A percentile compares a stretch with the other conserved stretches of the same genome.
Conservation (phyloP, 441 rosid species). For the Euphorbia schlechtendalii region DNA sequence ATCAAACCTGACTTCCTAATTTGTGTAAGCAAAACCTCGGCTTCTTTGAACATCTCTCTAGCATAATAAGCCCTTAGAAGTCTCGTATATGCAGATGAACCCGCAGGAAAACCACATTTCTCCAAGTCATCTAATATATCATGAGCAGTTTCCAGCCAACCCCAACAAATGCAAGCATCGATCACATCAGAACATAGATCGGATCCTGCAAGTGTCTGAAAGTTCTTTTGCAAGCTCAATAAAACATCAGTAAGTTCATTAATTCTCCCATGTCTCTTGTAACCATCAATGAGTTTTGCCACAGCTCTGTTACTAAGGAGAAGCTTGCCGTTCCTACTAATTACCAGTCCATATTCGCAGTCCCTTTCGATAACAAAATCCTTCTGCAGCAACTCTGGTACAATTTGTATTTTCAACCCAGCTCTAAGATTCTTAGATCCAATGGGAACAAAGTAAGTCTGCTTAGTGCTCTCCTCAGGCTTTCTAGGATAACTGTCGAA, state of each 20-base stretch:
- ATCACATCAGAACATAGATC: conserved; percentile 44
- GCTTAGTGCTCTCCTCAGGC: conserved; percentile 21
- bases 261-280: conserved; percentile 43
- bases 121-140: conserved; percentile 80
- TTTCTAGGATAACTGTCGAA: conserved; percentile 21
- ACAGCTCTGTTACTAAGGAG: conserved; percentile 40
- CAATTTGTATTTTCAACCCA: conserved; percentile 51
- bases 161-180: conserved; percentile 47
- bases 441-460: conserved; percentile 45
- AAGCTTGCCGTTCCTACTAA: conserved; percentile 43
- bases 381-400: conserved; percentile 44
- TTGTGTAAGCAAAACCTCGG: conserved; percentile 44
- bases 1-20: conserved; percentile 46
- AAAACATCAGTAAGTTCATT: conserved; percentile 49
- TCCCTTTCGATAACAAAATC: conserved; percentile 34
- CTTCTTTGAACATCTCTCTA: conserved; percentile 51
- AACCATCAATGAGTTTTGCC: conserved; percentile 55
- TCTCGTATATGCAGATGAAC: conserved; percentile 28
- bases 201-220: conserved; percentile 17
- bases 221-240: conserved; percentile 30
- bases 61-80: conserved; percentile 48
- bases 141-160: conserved; percentile 78
- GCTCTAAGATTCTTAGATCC: conserved; percentile 57
- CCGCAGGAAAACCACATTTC: conserved; percentile 37
- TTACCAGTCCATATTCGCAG: conserved; percentile 33